Percentiles rank a stretch among this genome's conserved stretches.
Conservation (phyloP, 2,329 filamentous ascomycete genomes). For the Helicocarpus griseus region DNA sequence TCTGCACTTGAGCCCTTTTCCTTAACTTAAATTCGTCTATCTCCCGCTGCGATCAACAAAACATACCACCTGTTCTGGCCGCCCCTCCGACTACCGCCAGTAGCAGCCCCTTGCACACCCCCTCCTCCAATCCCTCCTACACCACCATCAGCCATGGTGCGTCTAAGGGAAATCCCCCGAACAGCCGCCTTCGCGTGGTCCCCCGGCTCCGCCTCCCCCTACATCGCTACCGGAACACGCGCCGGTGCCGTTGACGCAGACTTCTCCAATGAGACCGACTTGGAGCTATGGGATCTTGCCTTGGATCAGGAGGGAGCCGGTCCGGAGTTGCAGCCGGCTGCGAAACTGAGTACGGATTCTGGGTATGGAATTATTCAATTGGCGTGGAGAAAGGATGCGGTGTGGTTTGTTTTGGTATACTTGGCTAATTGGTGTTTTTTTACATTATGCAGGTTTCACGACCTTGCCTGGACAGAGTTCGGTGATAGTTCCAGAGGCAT, state of each 20-base stretch:
- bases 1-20: not conserved
- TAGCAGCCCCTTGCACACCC: conserved; percentile 6
- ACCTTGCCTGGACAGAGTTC: conserved; percentile 85
- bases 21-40: not conserved
- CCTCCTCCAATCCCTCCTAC: conserved; percentile 10
- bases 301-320: conserved; percentile 67
- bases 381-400: conserved; percentile 74
- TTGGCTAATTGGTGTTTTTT: not conserved
- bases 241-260: conserved; percentile 93
- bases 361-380: conserved; percentile 48
- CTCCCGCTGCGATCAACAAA: not conserved
- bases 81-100: not conserved
- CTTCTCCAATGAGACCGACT: conserved; percentile 92
- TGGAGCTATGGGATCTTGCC: conserved; percentile 91
- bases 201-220: conserved; percentile 64
- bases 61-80: not conserved
- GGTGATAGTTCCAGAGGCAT: conserved; percentile 74
- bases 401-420: conserved; percentile 7
- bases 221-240: conserved; percentile 86
- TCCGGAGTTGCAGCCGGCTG: conserved; percentile 75
- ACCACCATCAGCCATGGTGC: conserved; percentile 60
- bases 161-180: conserved; percentile 88
- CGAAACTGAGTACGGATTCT: conserved; percentile 76
- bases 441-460: conserved; percentile 64
- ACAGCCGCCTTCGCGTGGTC: conserved; percentile 98